Conservation (phyloP, 495 filamentous ascomycete species). For the Talaromyces stipitatus region DNA sequence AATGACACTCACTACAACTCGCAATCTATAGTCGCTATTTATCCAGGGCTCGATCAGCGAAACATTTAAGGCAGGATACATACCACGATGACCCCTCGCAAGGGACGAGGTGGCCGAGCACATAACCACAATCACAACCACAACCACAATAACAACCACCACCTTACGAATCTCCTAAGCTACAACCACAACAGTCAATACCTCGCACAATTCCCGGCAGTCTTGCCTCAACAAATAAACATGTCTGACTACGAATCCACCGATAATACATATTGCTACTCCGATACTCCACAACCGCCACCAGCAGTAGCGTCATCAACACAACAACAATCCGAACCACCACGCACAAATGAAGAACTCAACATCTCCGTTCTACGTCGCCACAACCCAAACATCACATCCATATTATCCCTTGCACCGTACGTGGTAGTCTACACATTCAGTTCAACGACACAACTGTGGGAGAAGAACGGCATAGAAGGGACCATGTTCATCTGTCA, state of each 20-base stretch:
- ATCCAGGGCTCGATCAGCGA: neutral
- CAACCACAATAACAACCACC: constrained; percentile 25
- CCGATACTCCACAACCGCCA: constrained; percentile 25
- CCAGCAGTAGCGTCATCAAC: constrained; percentile 9
- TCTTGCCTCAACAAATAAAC: constrained; percentile 19
- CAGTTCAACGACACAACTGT: constrained; percentile 47
- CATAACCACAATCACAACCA: constrained; percentile 18
- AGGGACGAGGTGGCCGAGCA: constrained; percentile 19
- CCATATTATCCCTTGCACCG: constrained; percentile 66
- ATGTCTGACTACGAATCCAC: constrained; percentile 62
- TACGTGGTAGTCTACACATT: constrained; percentile 78
- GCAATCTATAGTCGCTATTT: neutral
- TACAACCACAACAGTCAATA: constrained; percentile 2
- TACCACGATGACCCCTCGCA: constrained; percentile 24
- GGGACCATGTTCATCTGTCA: constrained; percentile 78
- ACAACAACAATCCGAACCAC: constrained; percentile 28
- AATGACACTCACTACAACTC: neutral
- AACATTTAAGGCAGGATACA: neutral
- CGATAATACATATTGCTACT: constrained; percentile 35
- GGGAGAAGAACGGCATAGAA: constrained; percentile 73
- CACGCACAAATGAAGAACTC: constrained; percentile 67
- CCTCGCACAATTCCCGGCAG: constrained; percentile 15
- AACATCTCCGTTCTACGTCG: constrained; percentile 73
- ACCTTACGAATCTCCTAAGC: constrained; percentile 11
- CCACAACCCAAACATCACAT: constrained; percentile 58